Evolutionary conservation across 2,329 filamentous ascomycete species (phyloP), one percentile per base, ranked within the genome.

Genomic region (Diplodia corticola): DNA sequence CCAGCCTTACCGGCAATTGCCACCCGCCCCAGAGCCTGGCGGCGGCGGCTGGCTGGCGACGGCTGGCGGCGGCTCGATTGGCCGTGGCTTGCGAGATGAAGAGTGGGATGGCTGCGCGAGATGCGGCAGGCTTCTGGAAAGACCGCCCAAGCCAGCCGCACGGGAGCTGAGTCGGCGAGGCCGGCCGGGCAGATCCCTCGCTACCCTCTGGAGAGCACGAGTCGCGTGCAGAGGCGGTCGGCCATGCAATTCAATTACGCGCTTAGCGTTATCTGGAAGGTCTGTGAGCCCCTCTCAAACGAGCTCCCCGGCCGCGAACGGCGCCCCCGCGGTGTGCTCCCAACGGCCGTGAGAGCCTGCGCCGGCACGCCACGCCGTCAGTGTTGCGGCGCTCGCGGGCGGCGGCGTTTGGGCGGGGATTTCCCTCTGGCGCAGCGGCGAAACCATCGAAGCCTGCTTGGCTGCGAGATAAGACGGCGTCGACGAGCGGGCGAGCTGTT

Each of bases 211-310:
- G 5, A 10, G 17, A 22, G 22, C 54, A 30, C 57, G 57, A 61
- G 57, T 61, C 57, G 57, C 37, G 55, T 46, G 54, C 54, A n/a
- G 20, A 24, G 20, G 15, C 55, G 40, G 40, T 49, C 57, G 44
- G 57, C 40, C 37, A 48, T 59, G 50, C 61, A 48, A 54, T 64
- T 5, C 37, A 55, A 64, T 64, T 55, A 55, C 37, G 63, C 63
- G 46, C 63, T 55, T 55, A 48, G 50, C 51, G 50, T 64, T 64
- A 64, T 64, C 63, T 48, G 63, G 63, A 55, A 64, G 63, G 63
- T 64, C 63, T 55, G 37, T 35, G 50, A 26, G 48, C 59, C 24
- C 44, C 59, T 40, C 55, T 59, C 44, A 59, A 59, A 59, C 55
- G 37, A 46, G 5, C 4, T n/a, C 12, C 26, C n/a, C 12, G n/a